phyloP scores from a whole-genome alignment of 208 protist genomes.

The Acanthamoeba royreba region DNA sequence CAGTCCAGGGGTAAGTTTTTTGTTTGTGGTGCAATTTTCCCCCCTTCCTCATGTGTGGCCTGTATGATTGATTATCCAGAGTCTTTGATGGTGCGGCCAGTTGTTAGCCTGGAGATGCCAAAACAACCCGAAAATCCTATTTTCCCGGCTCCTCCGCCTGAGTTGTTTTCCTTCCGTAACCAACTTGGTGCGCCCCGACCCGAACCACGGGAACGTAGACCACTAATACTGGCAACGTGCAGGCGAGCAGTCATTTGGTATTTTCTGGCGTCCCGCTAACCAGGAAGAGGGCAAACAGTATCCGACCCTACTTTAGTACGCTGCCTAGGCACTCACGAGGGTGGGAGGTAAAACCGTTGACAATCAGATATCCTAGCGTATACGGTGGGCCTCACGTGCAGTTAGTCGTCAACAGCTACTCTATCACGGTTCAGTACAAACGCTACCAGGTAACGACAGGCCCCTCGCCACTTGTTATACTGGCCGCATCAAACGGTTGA shows the following conservation, averaged over 20 bases:
- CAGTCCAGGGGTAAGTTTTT: background rate
- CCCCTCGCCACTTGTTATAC: background rate
- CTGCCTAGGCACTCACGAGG: background rate
- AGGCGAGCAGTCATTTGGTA: background rate
- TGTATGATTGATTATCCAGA: too few species aligned
- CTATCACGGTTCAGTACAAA: background rate
- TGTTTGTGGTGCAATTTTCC: background rate
- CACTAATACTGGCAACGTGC: too few species aligned
- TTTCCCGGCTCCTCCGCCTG: background rate
- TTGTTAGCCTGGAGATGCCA: background rate
- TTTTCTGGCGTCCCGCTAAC: background rate
- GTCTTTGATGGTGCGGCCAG: too few species aligned
- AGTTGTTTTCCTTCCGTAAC: background rate
- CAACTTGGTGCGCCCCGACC: background rate
- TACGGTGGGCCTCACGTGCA: constrained; percentile 70
- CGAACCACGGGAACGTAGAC: background rate
- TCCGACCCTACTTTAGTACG: constrained; percentile 36
- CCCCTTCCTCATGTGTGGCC: background rate
- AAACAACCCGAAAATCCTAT: background rate
- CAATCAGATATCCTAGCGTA: background rate
- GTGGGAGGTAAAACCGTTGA: background rate
- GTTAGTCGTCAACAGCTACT: constrained; percentile 19
- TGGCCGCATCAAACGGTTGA: background rate
- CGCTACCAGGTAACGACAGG: background rate
- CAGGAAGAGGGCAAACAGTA: background rate